Conservation (phyloP, 192 early-diverging fungal genomes). For the Diversispora epigaea region DNA sequence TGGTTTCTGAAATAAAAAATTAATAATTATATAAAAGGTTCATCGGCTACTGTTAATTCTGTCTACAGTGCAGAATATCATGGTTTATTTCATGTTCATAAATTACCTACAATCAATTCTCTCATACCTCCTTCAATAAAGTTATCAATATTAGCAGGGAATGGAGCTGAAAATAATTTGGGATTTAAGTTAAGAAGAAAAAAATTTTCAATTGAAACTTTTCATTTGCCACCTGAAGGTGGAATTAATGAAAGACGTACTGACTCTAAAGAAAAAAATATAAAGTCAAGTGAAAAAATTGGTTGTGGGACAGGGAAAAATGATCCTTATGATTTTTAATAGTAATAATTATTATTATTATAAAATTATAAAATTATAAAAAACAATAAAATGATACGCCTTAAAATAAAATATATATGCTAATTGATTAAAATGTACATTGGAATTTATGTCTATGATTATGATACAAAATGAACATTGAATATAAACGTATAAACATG, state of each 20-base stretch:
- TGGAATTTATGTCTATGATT: too few relatives aligned
- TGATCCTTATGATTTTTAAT: not conserved
- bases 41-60: constrained; percentile 50
- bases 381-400: not conserved
- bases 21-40: constrained; percentile 39
- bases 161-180: constrained; percentile 62
- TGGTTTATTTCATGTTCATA: constrained; percentile 85
- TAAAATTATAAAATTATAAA: too few relatives aligned
- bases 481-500: too few relatives aligned
- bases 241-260: constrained; percentile 67
- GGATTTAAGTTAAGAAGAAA: constrained; percentile 89
- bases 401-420: too few relatives aligned
- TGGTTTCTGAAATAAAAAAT: not conserved
- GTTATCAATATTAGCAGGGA: constrained; percentile 62
- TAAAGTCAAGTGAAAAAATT: not conserved
- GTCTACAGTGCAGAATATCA: constrained; percentile 75
- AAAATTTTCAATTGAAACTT: constrained; percentile 88
- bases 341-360: too few relatives aligned
- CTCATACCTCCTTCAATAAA: constrained; percentile 69
- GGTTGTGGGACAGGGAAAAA: not conserved
- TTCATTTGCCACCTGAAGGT: constrained; percentile 92
- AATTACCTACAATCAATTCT: constrained; percentile 75
- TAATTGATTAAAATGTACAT: too few relatives aligned
- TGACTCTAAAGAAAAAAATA: not conserved
- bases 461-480: too few relatives aligned